Conservation (phyloP, 106 monocot genomes). For the Ottelia alismoides region DNA sequence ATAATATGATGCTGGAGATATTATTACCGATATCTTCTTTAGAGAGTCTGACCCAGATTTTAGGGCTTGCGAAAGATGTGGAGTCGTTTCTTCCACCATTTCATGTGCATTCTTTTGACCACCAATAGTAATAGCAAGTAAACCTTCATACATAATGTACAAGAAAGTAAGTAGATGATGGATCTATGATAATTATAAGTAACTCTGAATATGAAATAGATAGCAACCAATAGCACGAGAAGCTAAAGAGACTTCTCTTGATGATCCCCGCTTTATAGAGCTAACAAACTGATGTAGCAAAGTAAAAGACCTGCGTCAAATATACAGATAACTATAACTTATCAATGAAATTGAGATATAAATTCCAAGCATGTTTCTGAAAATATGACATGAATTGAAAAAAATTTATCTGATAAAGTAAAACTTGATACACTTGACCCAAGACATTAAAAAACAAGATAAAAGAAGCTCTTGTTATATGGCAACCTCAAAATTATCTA, state of each 20-base stretch:
- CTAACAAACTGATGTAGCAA: conserved; percentile 55
- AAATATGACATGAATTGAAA: too few relatives aligned
- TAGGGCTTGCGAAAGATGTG: conserved; percentile 50
- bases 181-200: not conserved
- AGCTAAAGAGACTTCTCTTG: conserved; percentile 69
- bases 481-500: too few relatives aligned
- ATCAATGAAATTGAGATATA: conserved; percentile 70
- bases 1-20: not conserved
- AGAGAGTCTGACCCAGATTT: conserved; percentile 45
- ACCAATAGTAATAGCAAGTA: conserved; percentile 70
- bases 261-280: conserved; percentile 73
- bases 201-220: not conserved
- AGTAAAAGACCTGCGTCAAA: conserved; percentile 46
- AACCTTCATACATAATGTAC: conserved; percentile 32
- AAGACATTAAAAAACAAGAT: too few relatives aligned
- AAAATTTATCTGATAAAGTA: too few relatives aligned
- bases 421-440: too few relatives aligned
- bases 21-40: conserved; percentile 62
- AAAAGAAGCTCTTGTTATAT: too few relatives aligned
- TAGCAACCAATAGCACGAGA: conserved; percentile 68
- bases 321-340: conserved; percentile 46
- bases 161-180: not conserved
- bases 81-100: conserved; percentile 69
- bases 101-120: conserved; percentile 50
- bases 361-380: too few relatives aligned